Conservation (phyloP, 768 basidiomycete genomes). For the Auricularia heimuer region DNA sequence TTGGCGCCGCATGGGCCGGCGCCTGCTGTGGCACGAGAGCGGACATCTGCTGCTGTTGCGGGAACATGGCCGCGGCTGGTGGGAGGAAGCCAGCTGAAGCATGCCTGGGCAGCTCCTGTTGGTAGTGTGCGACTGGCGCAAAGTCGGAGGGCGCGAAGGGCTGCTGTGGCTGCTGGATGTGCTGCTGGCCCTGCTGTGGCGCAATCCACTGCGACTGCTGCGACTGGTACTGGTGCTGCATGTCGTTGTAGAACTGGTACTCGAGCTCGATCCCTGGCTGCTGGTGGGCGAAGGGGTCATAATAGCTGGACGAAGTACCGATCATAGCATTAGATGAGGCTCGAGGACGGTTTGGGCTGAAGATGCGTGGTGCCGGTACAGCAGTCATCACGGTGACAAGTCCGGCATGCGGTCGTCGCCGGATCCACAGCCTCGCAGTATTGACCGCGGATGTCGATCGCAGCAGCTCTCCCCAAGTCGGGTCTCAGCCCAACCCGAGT, state of each 20-base stretch:
- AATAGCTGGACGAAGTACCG: background rate
- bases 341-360: background rate
- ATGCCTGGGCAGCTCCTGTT: background rate
- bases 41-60: too few species aligned
- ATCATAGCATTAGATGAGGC: background rate
- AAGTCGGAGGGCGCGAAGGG: conserved; percentile 5
- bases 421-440: background rate
- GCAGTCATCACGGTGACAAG: background rate
- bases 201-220: conserved; percentile 11
- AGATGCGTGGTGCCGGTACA: background rate
- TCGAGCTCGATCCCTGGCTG: background rate
- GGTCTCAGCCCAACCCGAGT: too few species aligned
- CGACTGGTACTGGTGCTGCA: conserved; percentile 7
- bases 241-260: conserved; percentile 1
- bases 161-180: conserved; percentile 15
- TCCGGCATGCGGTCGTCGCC: background rate
- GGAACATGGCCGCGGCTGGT: background rate
- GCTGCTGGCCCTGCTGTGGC: conserved; percentile 4
- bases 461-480: too few species aligned
- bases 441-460: too few species aligned
- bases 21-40: background rate
- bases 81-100: background rate
- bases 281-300: background rate
- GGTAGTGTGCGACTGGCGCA: background rate
- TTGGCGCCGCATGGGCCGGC: background rate